Percentiles rank a stretch among this genome's conserved stretches.
These are phyloP conservation scores for Pseudomonodictys pantanalensis DNA, from an alignment of 495 filamentous ascomycete genomes.

Conservation along the genomic window DNA sequence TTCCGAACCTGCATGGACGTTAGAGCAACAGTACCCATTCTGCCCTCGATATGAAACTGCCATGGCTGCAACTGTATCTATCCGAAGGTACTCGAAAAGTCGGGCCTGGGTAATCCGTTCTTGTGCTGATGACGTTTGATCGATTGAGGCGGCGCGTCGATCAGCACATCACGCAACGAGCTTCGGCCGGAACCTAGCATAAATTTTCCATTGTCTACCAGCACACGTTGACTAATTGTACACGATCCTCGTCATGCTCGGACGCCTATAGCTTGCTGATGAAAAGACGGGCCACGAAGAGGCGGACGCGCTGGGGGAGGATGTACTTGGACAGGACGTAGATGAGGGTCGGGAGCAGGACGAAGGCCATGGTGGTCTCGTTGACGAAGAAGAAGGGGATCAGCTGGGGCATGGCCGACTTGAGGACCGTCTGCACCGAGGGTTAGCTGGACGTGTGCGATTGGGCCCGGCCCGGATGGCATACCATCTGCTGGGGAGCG, in stretches of 20 bases:
- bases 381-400: conserved; percentile 44
- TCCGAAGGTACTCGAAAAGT: not conserved
- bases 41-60: too few species aligned
- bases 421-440: conserved; percentile 27
- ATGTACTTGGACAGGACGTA: conserved; percentile 42
- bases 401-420: conserved; percentile 42
- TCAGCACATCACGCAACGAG: not conserved
- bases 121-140: not conserved
- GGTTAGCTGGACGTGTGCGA: conserved; percentile 1
- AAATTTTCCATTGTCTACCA: conserved; percentile 21
- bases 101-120: not conserved
- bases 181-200: not conserved
- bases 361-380: conserved; percentile 39
- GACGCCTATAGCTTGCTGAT: conserved; percentile 39
- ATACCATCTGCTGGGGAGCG: conserved; percentile 25
- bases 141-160: not conserved
- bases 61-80: too few species aligned
- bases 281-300: conserved; percentile 36
- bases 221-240: conserved; percentile 23
- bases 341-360: conserved; percentile 37
- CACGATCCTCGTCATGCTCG: conserved; percentile 7
- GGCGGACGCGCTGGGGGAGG: conserved; percentile 36
- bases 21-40: too few species aligned
- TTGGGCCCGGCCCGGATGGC: not conserved
- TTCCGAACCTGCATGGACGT: too few species aligned